Evolutionary conservation across 495 filamentous ascomycete genomes (phyloP).

Genomic region (Aspergillus sclerotioniger): DNA sequence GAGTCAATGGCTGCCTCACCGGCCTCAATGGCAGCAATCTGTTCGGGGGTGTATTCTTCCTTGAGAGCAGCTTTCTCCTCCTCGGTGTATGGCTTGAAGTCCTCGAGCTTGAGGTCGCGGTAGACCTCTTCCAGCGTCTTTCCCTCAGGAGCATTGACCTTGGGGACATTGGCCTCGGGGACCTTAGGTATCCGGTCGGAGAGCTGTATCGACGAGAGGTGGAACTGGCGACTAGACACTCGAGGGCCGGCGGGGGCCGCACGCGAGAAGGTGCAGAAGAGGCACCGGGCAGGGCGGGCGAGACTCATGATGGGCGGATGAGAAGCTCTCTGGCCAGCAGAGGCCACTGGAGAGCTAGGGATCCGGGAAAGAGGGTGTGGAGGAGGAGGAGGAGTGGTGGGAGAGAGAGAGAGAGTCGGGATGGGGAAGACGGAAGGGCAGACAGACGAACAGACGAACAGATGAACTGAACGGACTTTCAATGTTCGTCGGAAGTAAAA

Average conservation of each 20-base stretch:
- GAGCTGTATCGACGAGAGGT: slow-evolving; percentile 41
- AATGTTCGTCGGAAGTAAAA: slow-evolving; percentile 13
- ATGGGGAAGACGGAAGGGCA: neutral
- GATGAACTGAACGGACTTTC: neutral
- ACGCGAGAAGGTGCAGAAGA: slow-evolving; percentile 52
- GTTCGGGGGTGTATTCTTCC: slow-evolving; percentile 71
- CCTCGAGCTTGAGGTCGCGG: slow-evolving; percentile 33
- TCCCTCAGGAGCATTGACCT: slow-evolving; percentile 18
- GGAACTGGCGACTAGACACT: slow-evolving; percentile 51
- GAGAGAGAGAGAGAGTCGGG: slow-evolving; percentile 10
- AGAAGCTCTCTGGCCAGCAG: slow-evolving; percentile 29
- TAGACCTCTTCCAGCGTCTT: slow-evolving; percentile 22
- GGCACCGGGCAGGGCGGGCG: slow-evolving; percentile 56
- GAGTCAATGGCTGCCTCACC: slow-evolving; percentile 81
- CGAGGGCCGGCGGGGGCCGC: slow-evolving; percentile 39
- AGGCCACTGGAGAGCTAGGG: slow-evolving; percentile 22
- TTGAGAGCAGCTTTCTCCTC: slow-evolving; percentile 63
- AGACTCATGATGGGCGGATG: slow-evolving; percentile 51
- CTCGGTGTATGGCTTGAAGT: slow-evolving; percentile 63
- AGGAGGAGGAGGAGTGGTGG: slow-evolving; percentile 16
- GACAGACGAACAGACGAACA: neutral
- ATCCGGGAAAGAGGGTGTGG: slow-evolving; percentile 7
- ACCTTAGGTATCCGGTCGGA: slow-evolving; percentile 36
- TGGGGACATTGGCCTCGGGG: slow-evolving; percentile 9
- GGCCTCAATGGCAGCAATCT: slow-evolving; percentile 81